Percentiles rank a stretch among this genome's conserved stretches.
Conservation (phyloP, 164 flowering plant species). For the Umbellularia californica region DNA sequence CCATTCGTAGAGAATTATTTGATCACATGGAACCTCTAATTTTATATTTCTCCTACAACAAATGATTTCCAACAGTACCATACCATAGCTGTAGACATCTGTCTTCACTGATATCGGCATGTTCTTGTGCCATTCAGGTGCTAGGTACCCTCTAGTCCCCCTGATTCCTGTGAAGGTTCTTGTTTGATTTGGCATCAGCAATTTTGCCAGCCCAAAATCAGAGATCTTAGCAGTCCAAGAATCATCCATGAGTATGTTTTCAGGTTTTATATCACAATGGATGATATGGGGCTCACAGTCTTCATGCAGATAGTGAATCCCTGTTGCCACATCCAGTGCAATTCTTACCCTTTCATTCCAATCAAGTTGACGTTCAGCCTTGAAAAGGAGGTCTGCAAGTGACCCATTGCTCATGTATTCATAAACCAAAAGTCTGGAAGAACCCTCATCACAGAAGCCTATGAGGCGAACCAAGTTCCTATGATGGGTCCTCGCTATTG, state of each 20-base stretch:
- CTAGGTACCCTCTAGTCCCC: slow-evolving; percentile 2
- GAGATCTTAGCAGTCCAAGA: background rate
- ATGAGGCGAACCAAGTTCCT: slow-evolving; percentile 18
- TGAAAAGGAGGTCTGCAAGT: slow-evolving; percentile 26
- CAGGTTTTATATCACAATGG: slow-evolving; percentile 5
- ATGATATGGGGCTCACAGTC: slow-evolving; percentile 6
- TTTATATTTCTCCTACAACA: background rate
- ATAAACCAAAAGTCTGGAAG: slow-evolving; percentile 29
- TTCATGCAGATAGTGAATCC: slow-evolving; percentile 2
- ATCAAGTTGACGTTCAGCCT: slow-evolving; percentile 1
- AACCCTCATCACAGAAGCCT: slow-evolving; percentile 23
- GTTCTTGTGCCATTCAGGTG: slow-evolving; percentile 7
- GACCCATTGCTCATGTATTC: slow-evolving; percentile 37
- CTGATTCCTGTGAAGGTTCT: slow-evolving; percentile 5
- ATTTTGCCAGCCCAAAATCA: slow-evolving; percentile 5
- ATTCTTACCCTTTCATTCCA: slow-evolving; percentile 28
- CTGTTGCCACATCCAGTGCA: slow-evolving; percentile 17
- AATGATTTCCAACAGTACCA: slow-evolving; percentile 2
- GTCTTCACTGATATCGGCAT: slow-evolving; percentile 2
- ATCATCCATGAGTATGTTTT: slow-evolving; percentile 6
- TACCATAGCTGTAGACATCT: slow-evolving; percentile 6
- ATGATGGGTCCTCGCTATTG: slow-evolving; percentile 22
- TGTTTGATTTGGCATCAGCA: slow-evolving; percentile 1
- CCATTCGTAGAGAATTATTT: background rate
- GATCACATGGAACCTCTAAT: background rate